A percentile compares a stretch with the other conserved stretches of the same genome.
Conservation (phyloP, 2,329 filamentous ascomycete species). For the Aureobasidium sp. region DNA sequence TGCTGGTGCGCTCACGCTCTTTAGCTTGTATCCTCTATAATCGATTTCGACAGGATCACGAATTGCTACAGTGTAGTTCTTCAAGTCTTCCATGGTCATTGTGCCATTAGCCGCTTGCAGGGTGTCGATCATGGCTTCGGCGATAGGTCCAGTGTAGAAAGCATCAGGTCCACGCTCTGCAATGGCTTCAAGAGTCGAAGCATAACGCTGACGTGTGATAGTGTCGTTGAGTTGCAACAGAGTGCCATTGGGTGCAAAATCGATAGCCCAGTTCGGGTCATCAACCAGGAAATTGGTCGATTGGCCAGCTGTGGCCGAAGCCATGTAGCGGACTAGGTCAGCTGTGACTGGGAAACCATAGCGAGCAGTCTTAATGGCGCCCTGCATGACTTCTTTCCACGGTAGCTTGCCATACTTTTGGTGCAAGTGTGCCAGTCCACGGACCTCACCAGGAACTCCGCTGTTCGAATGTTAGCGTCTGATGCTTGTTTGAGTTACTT, state of each 20-base stretch:
- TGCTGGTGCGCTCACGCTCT: slow-evolving; percentile 64
- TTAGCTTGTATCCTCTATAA: slow-evolving; percentile 62
- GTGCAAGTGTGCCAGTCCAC: slow-evolving; percentile 74
- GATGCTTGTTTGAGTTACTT: too few relatives aligned
- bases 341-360: slow-evolving; percentile 66
- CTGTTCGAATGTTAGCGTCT: slow-evolving; percentile 29
- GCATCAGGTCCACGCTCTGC: slow-evolving; percentile 59
- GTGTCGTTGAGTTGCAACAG: slow-evolving; percentile 65
- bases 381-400: slow-evolving; percentile 60
- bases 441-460: slow-evolving; percentile 66
- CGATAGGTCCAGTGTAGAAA: slow-evolving; percentile 67
- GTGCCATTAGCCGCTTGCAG: slow-evolving; percentile 68
- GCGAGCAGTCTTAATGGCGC: slow-evolving; percentile 66
- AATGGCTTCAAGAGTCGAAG: slow-evolving; percentile 70
- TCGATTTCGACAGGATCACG: slow-evolving; percentile 51
- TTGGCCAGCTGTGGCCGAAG: slow-evolving; percentile 34
- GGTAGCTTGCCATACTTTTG: slow-evolving; percentile 54
- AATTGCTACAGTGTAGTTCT: slow-evolving; percentile 61
- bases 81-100: slow-evolving; percentile 74
- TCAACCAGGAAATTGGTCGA: slow-evolving; percentile 62
- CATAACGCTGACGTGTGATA: slow-evolving; percentile 76
- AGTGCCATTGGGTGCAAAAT: slow-evolving; percentile 80
- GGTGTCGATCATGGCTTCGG: slow-evolving; percentile 64
- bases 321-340: slow-evolving; percentile 71
- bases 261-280: slow-evolving; percentile 73